phyloP scores from a whole-genome alignment of 139 green algal species.

The Micractinium conductrix region DNA sequence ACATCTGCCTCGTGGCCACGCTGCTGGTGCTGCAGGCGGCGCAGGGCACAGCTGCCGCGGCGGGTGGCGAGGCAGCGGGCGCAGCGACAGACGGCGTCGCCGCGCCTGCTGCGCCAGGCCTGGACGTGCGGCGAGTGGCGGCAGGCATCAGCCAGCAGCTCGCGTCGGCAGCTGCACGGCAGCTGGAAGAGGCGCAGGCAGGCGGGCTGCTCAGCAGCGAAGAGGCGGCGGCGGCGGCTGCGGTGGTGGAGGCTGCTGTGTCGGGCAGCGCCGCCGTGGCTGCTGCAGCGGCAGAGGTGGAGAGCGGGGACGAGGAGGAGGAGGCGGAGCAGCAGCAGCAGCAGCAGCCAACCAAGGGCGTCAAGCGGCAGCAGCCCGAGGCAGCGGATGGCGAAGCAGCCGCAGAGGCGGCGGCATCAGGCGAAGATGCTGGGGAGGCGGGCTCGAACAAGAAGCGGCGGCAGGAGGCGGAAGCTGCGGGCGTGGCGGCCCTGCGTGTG shows the following conservation, averaged over 20 bases:
- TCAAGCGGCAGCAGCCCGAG: slow-evolving; percentile 1
- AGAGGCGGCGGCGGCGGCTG: not conserved
- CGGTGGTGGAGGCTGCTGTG: slow-evolving; percentile 16
- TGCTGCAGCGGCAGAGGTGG: not conserved
- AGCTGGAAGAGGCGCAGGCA: slow-evolving; percentile 16
- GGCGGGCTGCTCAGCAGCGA: not conserved
- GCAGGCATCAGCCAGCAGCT: slow-evolving; percentile 1
- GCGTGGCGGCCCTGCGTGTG: not conserved
- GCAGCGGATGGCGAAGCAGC: not conserved
- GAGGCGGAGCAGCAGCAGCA: not conserved
- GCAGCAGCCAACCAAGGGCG: not conserved
- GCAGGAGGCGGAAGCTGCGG: not conserved
- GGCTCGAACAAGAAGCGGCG: not conserved
- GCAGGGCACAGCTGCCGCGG: not conserved
- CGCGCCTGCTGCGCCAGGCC: not conserved
- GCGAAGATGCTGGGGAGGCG: not conserved
- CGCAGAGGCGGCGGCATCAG: not conserved
- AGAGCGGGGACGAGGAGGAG: not conserved
- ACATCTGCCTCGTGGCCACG: slow-evolving; percentile 16
- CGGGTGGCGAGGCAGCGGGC: not conserved
- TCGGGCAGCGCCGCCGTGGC: slow-evolving; percentile 19
- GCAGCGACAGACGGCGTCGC: not conserved
- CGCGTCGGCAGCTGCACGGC: not conserved
- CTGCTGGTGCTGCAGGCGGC: not conserved
- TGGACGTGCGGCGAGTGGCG: not conserved